These are phyloP conservation scores for Fusarium austroafricanum DNA, from an alignment of 2,329 filamentous ascomycete genomes.

Conservation along the genomic window DNA sequence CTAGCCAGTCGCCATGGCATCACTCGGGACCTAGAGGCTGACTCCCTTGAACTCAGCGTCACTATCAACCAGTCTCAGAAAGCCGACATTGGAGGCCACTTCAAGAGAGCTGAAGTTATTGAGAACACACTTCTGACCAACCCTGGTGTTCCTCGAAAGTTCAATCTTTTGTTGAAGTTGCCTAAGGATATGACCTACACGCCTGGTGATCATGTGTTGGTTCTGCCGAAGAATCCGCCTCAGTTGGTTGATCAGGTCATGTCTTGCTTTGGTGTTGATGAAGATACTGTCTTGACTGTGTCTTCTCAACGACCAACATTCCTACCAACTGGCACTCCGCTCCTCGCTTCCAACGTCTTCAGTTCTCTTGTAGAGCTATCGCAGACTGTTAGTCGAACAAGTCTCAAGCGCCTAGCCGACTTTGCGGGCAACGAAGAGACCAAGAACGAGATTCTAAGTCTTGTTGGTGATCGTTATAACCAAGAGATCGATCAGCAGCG, in stretches of 20 bases:
- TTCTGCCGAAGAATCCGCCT: constrained; percentile 76
- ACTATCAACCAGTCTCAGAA: not conserved
- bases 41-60: not conserved
- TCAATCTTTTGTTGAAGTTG: constrained; percentile 73
- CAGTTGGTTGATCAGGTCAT: constrained; percentile 72
- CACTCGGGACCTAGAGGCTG: not conserved
- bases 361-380: constrained; percentile 78
- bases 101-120: constrained; percentile 23
- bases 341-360: constrained; percentile 72
- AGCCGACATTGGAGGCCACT: constrained; percentile 9
- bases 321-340: constrained; percentile 65
- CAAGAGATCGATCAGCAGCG: constrained; percentile 65
- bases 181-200: constrained; percentile 74
- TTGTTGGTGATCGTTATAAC: constrained; percentile 61
- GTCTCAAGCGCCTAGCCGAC: constrained; percentile 48
- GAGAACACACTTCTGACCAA: constrained; percentile 16
- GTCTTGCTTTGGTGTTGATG: constrained; percentile 73
- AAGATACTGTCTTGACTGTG: constrained; percentile 75
- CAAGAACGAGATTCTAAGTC: constrained; percentile 59
- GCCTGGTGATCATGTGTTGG: constrained; percentile 79
- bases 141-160: constrained; percentile 58
- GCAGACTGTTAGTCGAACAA: constrained; percentile 75
- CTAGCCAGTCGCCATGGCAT: constrained; percentile 57
- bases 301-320: constrained; percentile 60
- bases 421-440: constrained; percentile 60